These are phyloP conservation scores for Dendrobium catenatum DNA, from an alignment of 106 monocot genomes.

Conservation along the genomic window DNA sequence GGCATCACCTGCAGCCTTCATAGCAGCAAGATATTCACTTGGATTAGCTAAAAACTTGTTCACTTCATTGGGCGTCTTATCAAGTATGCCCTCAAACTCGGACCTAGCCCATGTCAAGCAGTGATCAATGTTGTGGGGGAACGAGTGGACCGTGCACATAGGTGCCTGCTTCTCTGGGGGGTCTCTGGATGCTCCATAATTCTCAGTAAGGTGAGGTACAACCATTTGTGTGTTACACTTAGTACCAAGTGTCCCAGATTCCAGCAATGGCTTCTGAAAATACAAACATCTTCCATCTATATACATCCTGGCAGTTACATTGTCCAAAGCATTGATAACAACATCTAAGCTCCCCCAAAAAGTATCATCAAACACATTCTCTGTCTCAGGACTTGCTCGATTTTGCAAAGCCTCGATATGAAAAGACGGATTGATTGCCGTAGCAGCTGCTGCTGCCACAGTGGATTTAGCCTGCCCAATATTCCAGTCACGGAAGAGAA, in stretches of 20 bases:
- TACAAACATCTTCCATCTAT: constrained; percentile 75
- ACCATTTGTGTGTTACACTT: constrained; percentile 94
- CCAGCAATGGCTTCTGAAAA: constrained; percentile 87
- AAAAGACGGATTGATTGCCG: constrained; percentile 58
- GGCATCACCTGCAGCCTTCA: constrained; percentile 73
- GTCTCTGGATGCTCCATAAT: constrained; percentile 84
- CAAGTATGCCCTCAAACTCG: constrained; percentile 81
- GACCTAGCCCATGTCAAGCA: constrained; percentile 89
- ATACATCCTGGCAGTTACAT: constrained; percentile 89
- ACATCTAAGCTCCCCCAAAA: constrained; percentile 79
- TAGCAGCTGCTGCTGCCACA: constrained; percentile 75
- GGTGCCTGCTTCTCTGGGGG: constrained; percentile 92
- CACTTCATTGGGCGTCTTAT: constrained; percentile 71
- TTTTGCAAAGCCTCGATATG: constrained; percentile 84
- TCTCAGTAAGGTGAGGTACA: constrained; percentile 84
- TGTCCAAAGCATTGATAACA: constrained; percentile 87
- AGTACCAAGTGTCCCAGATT: constrained; percentile 76
- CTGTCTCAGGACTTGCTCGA: constrained; percentile 76
- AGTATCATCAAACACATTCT: constrained; percentile 77
- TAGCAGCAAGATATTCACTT: constrained; percentile 40
- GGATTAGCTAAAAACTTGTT: constrained; percentile 61
- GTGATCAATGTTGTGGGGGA: constrained; percentile 89
- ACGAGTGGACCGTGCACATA: constrained; percentile 86
- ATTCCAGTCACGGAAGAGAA: constrained; percentile 94
- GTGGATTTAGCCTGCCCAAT: constrained; percentile 95